Conservation (phyloP, 1,139 yeast genomes). For the Pichiaceae sp. region DNA sequence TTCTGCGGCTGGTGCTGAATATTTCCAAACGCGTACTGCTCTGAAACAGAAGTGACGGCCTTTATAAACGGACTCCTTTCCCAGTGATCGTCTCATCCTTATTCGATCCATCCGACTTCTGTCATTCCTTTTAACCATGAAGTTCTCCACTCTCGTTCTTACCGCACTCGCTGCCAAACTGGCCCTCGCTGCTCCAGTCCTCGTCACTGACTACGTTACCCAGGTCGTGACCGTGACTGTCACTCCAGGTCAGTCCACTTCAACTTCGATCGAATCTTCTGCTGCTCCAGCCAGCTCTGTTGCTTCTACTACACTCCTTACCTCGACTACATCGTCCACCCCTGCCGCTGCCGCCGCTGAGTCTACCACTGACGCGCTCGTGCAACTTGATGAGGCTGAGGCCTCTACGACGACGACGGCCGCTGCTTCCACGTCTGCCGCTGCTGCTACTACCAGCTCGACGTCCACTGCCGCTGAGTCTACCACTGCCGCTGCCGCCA, state of each 20-base stretch:
- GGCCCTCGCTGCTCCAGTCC: slow-evolving; percentile 16
- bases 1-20: background rate
- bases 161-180: background rate
- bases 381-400: slow-evolving; percentile 17
- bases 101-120: slow-evolving; percentile 1
- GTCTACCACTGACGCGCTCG: slow-evolving; percentile 9
- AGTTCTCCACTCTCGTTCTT: slow-evolving; percentile 2
- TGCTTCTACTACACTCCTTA: slow-evolving; percentile 3
- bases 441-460: slow-evolving; percentile 5
- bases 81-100: slow-evolving; percentile 1
- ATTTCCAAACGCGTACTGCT: background rate
- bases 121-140: slow-evolving; percentile 2
- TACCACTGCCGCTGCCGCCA: slow-evolving; percentile 5
- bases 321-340: slow-evolving; percentile 5
- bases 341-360: slow-evolving; percentile 9
- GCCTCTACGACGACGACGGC: slow-evolving; percentile 28
- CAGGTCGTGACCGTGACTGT: slow-evolving; percentile 15
- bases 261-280: background rate
- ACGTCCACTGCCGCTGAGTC: slow-evolving; percentile 13
- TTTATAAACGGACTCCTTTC: background rate
- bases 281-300: slow-evolving; percentile 6
- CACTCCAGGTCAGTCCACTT: slow-evolving; percentile 12
- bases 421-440: too few species aligned
- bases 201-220: slow-evolving; percentile 10
- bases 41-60: background rate